A percentile compares a stretch with the other conserved stretches of the same genome.
Conservation (phyloP, 169 alveolate species). For the Cryptosporidium andersoni region DNA sequence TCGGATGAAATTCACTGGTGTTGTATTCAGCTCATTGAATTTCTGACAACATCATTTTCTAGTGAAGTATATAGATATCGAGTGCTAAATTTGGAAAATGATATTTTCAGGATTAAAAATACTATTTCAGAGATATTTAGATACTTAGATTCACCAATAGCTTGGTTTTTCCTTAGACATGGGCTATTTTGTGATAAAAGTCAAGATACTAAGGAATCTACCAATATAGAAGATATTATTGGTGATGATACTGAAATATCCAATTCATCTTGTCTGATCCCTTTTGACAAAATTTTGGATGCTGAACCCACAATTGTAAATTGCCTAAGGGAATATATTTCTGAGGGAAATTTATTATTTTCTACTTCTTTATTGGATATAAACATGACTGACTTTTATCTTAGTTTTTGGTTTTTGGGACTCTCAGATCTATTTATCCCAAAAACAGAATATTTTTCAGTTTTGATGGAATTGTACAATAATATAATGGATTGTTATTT, state of each 20-base stretch:
- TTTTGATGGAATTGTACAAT: conserved; percentile 7
- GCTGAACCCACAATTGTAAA: not conserved
- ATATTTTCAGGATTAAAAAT: not conserved
- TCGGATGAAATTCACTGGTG: conserved; percentile 67
- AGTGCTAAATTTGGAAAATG: conserved; percentile 1
- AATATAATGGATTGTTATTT: conserved; percentile 21
- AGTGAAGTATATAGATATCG: conserved; percentile 16
- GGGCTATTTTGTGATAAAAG: conserved; percentile 10
- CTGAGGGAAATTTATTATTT: not conserved
- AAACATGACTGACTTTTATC: conserved; percentile 5
- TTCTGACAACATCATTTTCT: conserved; percentile 41
- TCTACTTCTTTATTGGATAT: not conserved
- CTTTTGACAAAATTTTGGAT: conserved; percentile 1
- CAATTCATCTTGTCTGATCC: too few relatives aligned
- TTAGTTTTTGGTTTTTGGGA: conserved; percentile 48
- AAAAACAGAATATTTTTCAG: conserved; percentile 22
- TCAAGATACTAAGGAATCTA: not conserved
- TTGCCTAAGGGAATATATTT: conserved; percentile 6
- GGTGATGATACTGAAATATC: too few relatives aligned
- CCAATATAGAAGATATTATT: not conserved
- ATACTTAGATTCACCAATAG: conserved; percentile 59
- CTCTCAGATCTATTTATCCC: conserved; percentile 43
- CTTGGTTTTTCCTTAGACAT: conserved; percentile 47
- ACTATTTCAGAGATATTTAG: conserved; percentile 31
- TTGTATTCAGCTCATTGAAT: conserved; percentile 63